phyloP scores from a whole-genome alignment of 108 stramenopile species.

The Nitzschia sp. region DNA sequence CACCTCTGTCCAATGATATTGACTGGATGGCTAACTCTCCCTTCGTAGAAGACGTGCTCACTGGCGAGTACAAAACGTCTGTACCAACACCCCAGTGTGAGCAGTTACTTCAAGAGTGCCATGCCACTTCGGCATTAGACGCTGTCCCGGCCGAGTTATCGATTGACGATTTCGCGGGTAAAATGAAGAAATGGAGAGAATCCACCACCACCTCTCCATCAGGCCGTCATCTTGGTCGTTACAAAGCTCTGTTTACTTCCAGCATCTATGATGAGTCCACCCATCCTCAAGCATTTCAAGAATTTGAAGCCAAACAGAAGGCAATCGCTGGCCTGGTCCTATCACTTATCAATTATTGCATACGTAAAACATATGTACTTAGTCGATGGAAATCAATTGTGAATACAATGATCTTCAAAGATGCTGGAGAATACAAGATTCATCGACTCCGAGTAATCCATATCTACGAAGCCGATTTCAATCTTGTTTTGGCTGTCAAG shows the following conservation, averaged over 20 bases:
- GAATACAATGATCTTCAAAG: too few relatives aligned
- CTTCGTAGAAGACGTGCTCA: not conserved
- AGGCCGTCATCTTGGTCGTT: not conserved
- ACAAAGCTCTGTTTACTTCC: not conserved
- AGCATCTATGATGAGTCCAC: not conserved
- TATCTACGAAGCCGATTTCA: constrained; percentile 11
- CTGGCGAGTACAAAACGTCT: not conserved
- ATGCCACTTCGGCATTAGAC: not conserved
- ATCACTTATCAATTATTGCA: not conserved
- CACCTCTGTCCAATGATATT: not conserved
- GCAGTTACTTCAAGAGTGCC: not conserved
- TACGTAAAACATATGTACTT: too few relatives aligned
- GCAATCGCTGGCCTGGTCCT: not conserved
- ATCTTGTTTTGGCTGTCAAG: too few relatives aligned
- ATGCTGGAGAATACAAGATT: too few relatives aligned
- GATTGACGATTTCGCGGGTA: not conserved
- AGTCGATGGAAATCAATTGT: too few relatives aligned
- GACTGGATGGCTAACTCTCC: constrained; percentile 1
- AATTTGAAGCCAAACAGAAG: not conserved
- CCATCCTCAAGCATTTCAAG: not conserved
- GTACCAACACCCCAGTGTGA: not conserved
- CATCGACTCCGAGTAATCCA: constrained; percentile 12
- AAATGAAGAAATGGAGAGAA: not conserved
- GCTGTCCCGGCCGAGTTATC: not conserved
- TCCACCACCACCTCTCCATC: not conserved